These are phyloP conservation scores for Flaveria brownii DNA, from an alignment of 129 eudicot genomes.

Conservation along the genomic window DNA sequence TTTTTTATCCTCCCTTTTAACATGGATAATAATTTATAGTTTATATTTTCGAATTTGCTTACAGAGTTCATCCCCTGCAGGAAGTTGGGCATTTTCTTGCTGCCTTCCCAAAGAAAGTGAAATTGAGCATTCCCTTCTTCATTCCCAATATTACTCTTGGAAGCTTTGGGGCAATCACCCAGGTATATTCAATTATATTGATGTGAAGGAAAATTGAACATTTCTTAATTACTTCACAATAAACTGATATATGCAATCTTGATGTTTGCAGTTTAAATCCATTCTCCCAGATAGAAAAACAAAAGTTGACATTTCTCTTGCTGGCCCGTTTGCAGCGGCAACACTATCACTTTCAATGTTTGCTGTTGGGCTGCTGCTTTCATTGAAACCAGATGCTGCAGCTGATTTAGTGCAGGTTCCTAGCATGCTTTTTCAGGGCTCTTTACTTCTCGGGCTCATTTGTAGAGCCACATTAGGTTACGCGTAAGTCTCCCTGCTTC, in stretches of 20 bases:
- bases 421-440: slow-evolving; percentile 90
- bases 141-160: slow-evolving; percentile 96
- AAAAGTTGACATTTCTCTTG: slow-evolving; percentile 78
- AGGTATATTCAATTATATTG: slow-evolving; percentile 50
- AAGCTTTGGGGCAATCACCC: slow-evolving; percentile 98
- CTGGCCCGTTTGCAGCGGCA: slow-evolving; percentile 98
- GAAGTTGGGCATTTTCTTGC: slow-evolving; percentile 96
- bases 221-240: not conserved
- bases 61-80: slow-evolving; percentile 52
- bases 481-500: slow-evolving; percentile 56
- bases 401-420: slow-evolving; percentile 93
- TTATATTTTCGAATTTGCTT: not conserved
- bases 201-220: not conserved
- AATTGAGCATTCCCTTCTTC: slow-evolving; percentile 85
- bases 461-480: slow-evolving; percentile 86
- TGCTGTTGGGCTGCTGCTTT: slow-evolving; percentile 82
- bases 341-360: slow-evolving; percentile 86
- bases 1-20: not conserved
- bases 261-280: slow-evolving; percentile 79
- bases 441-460: slow-evolving; percentile 89
- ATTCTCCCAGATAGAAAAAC: slow-evolving; percentile 95
- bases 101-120: slow-evolving; percentile 90
- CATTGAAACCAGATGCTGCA: slow-evolving; percentile 77
- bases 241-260: slow-evolving; percentile 9
- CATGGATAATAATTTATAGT: not conserved